Conservation (phyloP, 2,329 filamentous ascomycete genomes). For the Huntiella bhutanensis region DNA sequence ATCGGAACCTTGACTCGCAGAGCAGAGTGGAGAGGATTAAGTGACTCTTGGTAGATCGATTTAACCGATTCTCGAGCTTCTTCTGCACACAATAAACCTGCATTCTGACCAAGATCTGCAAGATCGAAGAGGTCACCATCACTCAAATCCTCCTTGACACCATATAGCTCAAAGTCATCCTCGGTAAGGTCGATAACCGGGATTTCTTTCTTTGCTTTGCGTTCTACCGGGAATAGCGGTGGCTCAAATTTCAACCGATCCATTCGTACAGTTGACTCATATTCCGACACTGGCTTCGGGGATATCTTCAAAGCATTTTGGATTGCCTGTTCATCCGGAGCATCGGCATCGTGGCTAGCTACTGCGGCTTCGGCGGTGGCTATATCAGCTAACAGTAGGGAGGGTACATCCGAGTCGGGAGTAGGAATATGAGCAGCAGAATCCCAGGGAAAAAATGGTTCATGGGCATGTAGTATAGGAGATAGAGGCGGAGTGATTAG, state of each 20-base stretch:
- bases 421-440: slow-evolving; percentile 3
- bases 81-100: neutral
- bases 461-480: neutral
- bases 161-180: neutral
- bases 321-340: slow-evolving; percentile 1
- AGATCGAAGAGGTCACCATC: no score
- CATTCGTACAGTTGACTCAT: neutral
- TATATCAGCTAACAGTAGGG: slow-evolving; percentile 6
- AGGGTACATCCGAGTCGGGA: slow-evolving; percentile 7
- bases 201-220: neutral
- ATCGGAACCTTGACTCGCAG: slow-evolving; percentile 17
- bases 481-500: slow-evolving; percentile 8
- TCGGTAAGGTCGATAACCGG: slow-evolving; percentile 1
- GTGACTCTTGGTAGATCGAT: slow-evolving; percentile 16
- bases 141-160: neutral
- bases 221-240: neutral
- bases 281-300: neutral
- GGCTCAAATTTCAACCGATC: neutral
- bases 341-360: neutral
- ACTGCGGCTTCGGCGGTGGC: slow-evolving; percentile 1
- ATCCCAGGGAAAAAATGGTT: slow-evolving; percentile 7
- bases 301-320: slow-evolving; percentile 1
- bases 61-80: neutral
- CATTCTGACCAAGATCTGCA: no score
- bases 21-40: slow-evolving; percentile 15